These are phyloP conservation scores for Lepiota brunneoincarnata DNA, from an alignment of 768 basidiomycete genomes.

Conservation along the genomic window DNA sequence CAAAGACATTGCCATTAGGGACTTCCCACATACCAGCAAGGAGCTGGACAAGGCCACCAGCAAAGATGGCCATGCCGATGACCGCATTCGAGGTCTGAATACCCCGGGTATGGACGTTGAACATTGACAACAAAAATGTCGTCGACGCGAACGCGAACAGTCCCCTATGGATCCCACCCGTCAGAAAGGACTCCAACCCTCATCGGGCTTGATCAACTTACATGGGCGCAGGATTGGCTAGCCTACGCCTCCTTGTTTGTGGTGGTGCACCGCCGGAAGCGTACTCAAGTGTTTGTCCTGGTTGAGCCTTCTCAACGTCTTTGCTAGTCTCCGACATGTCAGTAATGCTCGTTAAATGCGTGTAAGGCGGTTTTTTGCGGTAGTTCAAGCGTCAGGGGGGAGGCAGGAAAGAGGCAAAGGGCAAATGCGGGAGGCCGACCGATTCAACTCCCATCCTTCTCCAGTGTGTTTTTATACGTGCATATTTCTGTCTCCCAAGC, in stretches of 20 bases:
- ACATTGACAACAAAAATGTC: slow-evolving; percentile 68
- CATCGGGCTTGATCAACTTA: slow-evolving; percentile 20
- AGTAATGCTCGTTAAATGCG: neutral
- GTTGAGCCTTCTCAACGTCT: slow-evolving; percentile 25
- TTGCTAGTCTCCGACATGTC: slow-evolving; percentile 30
- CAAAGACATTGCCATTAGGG: slow-evolving; percentile 59
- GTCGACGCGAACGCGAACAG: slow-evolving; percentile 43
- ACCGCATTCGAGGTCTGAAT: slow-evolving; percentile 57
- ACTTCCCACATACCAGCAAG: slow-evolving; percentile 83
- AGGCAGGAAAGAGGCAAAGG: neutral
- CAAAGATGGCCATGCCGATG: slow-evolving; percentile 73
- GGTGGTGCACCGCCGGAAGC: neutral
- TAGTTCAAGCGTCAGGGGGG: neutral
- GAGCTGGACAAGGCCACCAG: slow-evolving; percentile 77
- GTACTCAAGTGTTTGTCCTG: slow-evolving; percentile 22
- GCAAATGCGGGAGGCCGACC: too few species aligned
- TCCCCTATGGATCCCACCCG: slow-evolving; percentile 20
- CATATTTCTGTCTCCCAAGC: neutral
- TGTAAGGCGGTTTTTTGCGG: slow-evolving; percentile 1
- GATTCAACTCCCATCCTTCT: neutral
- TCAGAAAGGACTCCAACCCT: neutral
- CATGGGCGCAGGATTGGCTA: slow-evolving; percentile 67
- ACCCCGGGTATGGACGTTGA: slow-evolving; percentile 52
- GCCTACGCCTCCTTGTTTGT: slow-evolving; percentile 27
- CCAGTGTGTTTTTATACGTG: neutral